These are phyloP conservation scores for Begonia peltatifolia DNA, from an alignment of 306 rosid genomes.

Conservation along the genomic window DNA sequence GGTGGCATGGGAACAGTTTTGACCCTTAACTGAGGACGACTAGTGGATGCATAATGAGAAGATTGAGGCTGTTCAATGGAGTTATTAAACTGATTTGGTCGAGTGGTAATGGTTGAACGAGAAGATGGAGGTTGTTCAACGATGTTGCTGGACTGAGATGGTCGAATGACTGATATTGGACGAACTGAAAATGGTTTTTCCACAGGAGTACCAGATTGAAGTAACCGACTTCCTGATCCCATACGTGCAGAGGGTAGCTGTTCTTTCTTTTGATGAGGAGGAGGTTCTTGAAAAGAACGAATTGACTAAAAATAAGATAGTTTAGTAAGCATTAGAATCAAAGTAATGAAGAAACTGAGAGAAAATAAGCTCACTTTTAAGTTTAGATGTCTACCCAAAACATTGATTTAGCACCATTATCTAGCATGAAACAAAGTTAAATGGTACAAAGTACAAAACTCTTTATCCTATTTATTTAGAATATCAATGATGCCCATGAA, in stretches of 20 bases:
- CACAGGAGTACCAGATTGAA: constrained; percentile 12
- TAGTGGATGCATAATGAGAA: constrained; percentile 29
- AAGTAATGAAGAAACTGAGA: background rate
- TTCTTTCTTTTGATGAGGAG: too few species aligned
- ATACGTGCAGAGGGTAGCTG: constrained; percentile 19
- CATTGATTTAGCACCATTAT: too few species aligned
- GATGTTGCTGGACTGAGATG: constrained; percentile 12
- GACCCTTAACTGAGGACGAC: constrained; percentile 31
- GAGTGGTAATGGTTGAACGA: constrained; percentile 21
- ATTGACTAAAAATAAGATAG: constrained; percentile 22
- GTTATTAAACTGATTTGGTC: constrained; percentile 22
- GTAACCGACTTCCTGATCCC: constrained; percentile 14
- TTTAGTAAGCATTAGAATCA: constrained; percentile 7
- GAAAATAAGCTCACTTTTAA: too few species aligned
- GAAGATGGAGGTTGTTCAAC: constrained; percentile 36
- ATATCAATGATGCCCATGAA: too few species aligned
- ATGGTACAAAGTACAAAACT: too few species aligned
- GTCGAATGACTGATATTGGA: constrained; percentile 16
- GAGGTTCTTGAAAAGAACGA: constrained; percentile 37
- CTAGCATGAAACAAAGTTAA: too few species aligned
- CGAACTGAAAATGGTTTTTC: constrained; percentile 46
- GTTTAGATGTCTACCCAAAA: too few species aligned
- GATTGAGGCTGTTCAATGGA: constrained; percentile 40
- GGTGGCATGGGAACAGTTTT: constrained; percentile 63
- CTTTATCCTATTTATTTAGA: too few species aligned